Conservation (phyloP, 2,329 filamentous ascomycete species). For the Sporothrix variecibatus region DNA sequence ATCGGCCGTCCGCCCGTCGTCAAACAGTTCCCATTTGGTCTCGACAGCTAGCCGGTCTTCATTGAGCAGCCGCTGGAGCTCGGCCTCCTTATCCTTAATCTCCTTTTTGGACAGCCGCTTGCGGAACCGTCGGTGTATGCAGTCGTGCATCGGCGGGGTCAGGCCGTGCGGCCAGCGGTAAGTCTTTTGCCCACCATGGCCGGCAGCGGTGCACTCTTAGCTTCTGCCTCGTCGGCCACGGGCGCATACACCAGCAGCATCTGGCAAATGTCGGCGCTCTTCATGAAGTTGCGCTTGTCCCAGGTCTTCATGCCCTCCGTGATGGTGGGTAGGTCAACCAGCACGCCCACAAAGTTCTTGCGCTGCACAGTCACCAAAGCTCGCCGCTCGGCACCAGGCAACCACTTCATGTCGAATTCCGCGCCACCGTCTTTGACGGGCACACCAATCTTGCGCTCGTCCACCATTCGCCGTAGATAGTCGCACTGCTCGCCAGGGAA, state of each 20-base stretch:
- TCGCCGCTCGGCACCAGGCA: slow-evolving; percentile 68
- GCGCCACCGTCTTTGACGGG: slow-evolving; percentile 66
- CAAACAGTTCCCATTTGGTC: slow-evolving; percentile 66
- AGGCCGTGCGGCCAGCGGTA: slow-evolving; percentile 83
- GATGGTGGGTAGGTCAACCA: slow-evolving; percentile 84
- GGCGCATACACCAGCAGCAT: slow-evolving; percentile 79
- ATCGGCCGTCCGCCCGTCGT: slow-evolving; percentile 45
- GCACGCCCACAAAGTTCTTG: slow-evolving; percentile 71
- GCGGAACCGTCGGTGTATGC: slow-evolving; percentile 77
- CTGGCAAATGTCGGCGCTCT: slow-evolving; percentile 84
- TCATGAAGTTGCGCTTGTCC: slow-evolving; percentile 85
- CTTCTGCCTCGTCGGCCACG: slow-evolving; percentile 67
- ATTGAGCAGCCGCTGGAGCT: slow-evolving; percentile 72
- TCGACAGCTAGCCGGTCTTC: slow-evolving; percentile 65
- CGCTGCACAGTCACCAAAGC: slow-evolving; percentile 70
- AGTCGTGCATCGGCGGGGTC: slow-evolving; percentile 85
- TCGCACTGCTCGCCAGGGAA: slow-evolving; percentile 81
- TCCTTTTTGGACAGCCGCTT: slow-evolving; percentile 80
- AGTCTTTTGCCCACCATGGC: slow-evolving; percentile 66
- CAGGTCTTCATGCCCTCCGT: slow-evolving; percentile 92
- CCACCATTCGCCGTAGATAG: slow-evolving; percentile 73
- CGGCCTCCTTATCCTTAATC: slow-evolving; percentile 80
- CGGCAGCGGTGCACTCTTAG: slow-evolving; percentile 67
- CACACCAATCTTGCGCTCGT: slow-evolving; percentile 74
- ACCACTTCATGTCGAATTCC: slow-evolving; percentile 78